phyloP scores from a whole-genome alignment of 2,329 filamentous ascomycete genomes.

The Arthroderma sp. region DNA sequence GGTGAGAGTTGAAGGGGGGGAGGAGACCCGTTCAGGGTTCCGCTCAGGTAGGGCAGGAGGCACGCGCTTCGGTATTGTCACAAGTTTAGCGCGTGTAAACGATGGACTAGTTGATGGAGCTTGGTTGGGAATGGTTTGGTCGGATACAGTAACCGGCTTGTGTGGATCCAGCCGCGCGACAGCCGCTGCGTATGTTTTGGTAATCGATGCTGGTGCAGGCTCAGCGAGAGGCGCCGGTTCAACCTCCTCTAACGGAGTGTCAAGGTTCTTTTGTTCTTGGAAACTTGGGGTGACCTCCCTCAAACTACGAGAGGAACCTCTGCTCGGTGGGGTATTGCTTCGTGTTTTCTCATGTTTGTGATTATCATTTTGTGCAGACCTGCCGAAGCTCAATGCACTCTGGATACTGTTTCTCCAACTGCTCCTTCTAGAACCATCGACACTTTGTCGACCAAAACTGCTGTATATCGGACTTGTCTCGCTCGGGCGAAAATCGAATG shows the following conservation, averaged over 20 bases:
- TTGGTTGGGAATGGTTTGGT: constrained; percentile 43
- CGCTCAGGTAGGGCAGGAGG: constrained; percentile 58
- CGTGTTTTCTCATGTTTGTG: constrained; percentile 2
- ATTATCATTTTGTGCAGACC: constrained; percentile 57
- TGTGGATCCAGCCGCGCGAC: background rate
- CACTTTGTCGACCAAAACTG: constrained; percentile 44
- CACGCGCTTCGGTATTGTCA: constrained; percentile 69
- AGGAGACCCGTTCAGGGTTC: constrained; percentile 41
- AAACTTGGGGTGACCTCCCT: background rate
- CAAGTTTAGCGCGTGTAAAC: constrained; percentile 63
- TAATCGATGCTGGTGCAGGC: no score
- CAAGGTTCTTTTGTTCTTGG: background rate
- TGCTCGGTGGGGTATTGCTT: constrained; percentile 5
- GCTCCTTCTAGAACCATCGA: constrained; percentile 46
- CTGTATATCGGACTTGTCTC: constrained; percentile 59
- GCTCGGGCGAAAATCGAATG: constrained; percentile 69
- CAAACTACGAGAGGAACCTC: constrained; percentile 5
- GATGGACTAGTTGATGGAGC: constrained; percentile 51
- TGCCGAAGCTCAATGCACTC: constrained; percentile 46
- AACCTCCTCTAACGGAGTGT: no score
- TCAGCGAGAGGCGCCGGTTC: no score
- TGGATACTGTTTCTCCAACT: constrained; percentile 61
- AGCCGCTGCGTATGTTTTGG: no score
- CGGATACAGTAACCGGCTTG: constrained; percentile 10
- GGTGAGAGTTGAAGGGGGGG: background rate